These are phyloP conservation scores for Xylariales sp. DNA, from an alignment of 2,329 filamentous ascomycete genomes.

Conservation along the genomic window DNA sequence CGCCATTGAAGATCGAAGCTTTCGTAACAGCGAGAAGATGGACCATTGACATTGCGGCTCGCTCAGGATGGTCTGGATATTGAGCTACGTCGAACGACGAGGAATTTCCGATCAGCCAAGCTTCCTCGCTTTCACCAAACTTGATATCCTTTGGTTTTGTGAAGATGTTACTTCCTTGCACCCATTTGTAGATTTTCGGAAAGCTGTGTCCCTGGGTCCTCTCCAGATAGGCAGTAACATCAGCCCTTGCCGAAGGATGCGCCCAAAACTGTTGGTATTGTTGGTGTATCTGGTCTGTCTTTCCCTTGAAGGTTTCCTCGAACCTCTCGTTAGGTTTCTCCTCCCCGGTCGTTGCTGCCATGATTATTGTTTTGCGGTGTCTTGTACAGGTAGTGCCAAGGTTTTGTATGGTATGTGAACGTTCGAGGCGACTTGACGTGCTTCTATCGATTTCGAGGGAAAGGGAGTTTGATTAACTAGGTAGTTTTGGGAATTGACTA, in stretches of 20 bases:
- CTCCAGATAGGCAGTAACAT: slow-evolving; percentile 13
- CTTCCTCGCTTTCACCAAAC: slow-evolving; percentile 8
- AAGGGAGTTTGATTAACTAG: too few relatives aligned
- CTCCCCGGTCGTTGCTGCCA: too few relatives aligned
- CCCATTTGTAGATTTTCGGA: slow-evolving; percentile 10
- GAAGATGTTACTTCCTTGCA: slow-evolving; percentile 12
- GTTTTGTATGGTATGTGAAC: too few relatives aligned
- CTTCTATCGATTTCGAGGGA: too few relatives aligned
- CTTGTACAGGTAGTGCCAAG: too few relatives aligned
- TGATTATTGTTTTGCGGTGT: too few relatives aligned
- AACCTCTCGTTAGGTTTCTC: too few relatives aligned
- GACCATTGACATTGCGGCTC: slow-evolving; percentile 19
- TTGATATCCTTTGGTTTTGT: slow-evolving; percentile 4
- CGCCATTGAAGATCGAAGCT: slow-evolving; percentile 18
- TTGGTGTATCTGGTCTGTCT: slow-evolving; percentile 9
- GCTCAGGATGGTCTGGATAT: slow-evolving; percentile 7
- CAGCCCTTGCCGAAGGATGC: slow-evolving; percentile 6
- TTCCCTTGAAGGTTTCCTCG: slow-evolving; percentile 14
- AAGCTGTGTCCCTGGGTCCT: slow-evolving; percentile 4
- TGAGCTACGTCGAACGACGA: slow-evolving; percentile 17
- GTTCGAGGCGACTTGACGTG: too few relatives aligned
- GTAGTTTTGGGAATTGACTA: too few relatives aligned
- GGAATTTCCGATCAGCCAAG: slow-evolving; percentile 15
- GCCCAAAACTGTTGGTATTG: slow-evolving; percentile 12
- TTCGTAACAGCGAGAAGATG: slow-evolving; percentile 19